These are phyloP conservation scores for Sesbania bispinosa DNA, from an alignment of 306 rosid species.

Conservation along the genomic window DNA sequence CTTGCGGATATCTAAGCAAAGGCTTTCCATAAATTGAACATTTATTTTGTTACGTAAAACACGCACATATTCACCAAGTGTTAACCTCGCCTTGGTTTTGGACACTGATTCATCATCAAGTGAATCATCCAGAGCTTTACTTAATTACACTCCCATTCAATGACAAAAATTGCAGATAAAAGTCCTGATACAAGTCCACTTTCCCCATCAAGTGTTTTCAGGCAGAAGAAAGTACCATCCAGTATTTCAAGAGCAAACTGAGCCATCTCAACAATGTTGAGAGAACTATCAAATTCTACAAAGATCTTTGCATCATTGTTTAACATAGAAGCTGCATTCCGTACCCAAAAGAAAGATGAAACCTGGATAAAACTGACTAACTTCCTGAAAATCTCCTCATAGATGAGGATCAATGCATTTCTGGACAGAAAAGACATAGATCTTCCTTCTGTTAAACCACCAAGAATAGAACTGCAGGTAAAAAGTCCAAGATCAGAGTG, in stretches of 20 bases:
- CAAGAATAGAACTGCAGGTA: conserved; percentile 75
- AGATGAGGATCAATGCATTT: conserved; percentile 51
- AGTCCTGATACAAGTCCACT: conserved; percentile 59
- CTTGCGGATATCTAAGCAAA: conserved; percentile 40
- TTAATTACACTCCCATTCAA: conserved; percentile 70
- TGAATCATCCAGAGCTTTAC: conserved; percentile 36
- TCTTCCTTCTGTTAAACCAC: conserved; percentile 60
- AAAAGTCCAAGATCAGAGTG: conserved; percentile 22
- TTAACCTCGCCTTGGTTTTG: conserved; percentile 44
- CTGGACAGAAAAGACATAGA: conserved; percentile 60
- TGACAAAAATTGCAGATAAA: conserved; percentile 66
- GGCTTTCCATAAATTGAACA: conserved; percentile 52
- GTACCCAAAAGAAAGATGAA: conserved; percentile 72
- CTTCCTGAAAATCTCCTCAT: conserved; percentile 63
- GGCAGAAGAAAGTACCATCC: conserved; percentile 66
- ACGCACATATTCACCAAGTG: conserved; percentile 50
- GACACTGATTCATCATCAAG: conserved; percentile 41
- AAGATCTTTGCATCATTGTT: conserved; percentile 32
- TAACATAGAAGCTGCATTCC: conserved; percentile 49
- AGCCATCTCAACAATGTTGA: conserved; percentile 49
- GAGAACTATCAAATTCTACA: conserved; percentile 45
- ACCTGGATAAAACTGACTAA: conserved; percentile 59
- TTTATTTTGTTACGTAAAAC: conserved; percentile 52
- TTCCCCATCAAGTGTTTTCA: conserved; percentile 56
- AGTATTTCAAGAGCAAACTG: conserved; percentile 75